Conservation (phyloP, 1,284 basidiomycete genomes). For the Malassezia restricta region DNA sequence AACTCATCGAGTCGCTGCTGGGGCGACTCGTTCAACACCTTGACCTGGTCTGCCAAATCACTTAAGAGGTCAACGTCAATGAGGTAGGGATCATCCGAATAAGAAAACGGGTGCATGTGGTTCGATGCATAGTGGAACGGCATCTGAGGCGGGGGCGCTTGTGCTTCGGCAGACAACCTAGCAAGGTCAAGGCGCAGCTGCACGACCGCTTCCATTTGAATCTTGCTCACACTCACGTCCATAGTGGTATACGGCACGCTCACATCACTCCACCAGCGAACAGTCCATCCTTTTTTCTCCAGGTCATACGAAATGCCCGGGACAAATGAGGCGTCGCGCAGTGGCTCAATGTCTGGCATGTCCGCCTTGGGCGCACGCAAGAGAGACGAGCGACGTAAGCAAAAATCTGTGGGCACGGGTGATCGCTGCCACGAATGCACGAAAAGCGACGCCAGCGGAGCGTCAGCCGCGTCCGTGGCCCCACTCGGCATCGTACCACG, state of each 20-base stretch:
- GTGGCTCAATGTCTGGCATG: background rate
- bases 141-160: constrained; percentile 5
- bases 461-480: too few species aligned
- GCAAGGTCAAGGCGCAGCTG: constrained; percentile 5
- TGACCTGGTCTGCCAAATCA: background rate
- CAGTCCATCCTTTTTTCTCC: constrained; percentile 1
- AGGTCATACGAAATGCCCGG: constrained; percentile 5
- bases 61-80: constrained; percentile 11
- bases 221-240: background rate
- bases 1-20: constrained; percentile 7
- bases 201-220: background rate
- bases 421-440: constrained; percentile 1
- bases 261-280: constrained; percentile 5
- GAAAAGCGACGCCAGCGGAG: background rate
- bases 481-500: background rate
- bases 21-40: constrained; percentile 10
- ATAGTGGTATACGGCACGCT: background rate
- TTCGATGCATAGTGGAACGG: constrained; percentile 3
- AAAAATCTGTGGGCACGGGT: background rate
- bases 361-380: background rate
- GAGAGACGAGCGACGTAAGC: background rate
- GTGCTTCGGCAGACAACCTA: background rate
- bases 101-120: background rate
- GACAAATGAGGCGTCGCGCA: background rate
- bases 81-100: constrained; percentile 5